Percentiles rank a stretch among this genome's conserved stretches.
These are phyloP conservation scores for Plasmodium yoelii DNA, from an alignment of 169 alveolate genomes.

Conservation along the genomic window DNA sequence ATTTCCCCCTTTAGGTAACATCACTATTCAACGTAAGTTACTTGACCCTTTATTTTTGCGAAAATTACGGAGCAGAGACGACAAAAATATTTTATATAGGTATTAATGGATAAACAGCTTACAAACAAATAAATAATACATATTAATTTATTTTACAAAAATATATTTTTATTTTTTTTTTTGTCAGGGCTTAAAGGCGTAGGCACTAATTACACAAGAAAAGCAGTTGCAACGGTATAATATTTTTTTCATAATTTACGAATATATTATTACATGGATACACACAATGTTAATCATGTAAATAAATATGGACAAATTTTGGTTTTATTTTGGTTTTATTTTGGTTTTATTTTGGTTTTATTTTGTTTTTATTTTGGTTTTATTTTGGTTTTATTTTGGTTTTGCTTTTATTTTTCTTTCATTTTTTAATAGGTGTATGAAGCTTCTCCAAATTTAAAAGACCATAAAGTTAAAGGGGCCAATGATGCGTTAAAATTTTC, in stretches of 20 bases:
- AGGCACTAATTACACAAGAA: constrained; percentile 81
- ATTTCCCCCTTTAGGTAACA: constrained; percentile 74
- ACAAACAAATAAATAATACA: not conserved
- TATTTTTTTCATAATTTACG: not conserved
- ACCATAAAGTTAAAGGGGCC: constrained; percentile 47
- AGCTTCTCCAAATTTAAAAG: constrained; percentile 73
- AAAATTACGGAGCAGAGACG: constrained; percentile 80
- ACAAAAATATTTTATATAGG: constrained; percentile 81
- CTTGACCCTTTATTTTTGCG: constrained; percentile 81
- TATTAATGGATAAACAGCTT: not conserved
- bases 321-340: too few relatives aligned
- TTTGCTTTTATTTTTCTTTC: not conserved
- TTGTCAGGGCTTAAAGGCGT: constrained; percentile 80
- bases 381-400: too few relatives aligned
- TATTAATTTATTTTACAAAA: not conserved
- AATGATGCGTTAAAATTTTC: constrained; percentile 13
- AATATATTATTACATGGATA: too few relatives aligned
- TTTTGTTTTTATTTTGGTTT: too few relatives aligned
- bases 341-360: too few relatives aligned
- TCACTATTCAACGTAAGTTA: constrained; percentile 81
- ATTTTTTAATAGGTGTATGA: constrained; percentile 41
- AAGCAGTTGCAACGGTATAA: constrained; percentile 83
- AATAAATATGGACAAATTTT: too few relatives aligned
- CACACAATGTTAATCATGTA: not conserved
- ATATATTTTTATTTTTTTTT: not conserved